These are phyloP conservation scores for Gryganskiella cystojenkinii DNA, from an alignment of 192 early-diverging fungal species.

Conservation along the genomic window DNA sequence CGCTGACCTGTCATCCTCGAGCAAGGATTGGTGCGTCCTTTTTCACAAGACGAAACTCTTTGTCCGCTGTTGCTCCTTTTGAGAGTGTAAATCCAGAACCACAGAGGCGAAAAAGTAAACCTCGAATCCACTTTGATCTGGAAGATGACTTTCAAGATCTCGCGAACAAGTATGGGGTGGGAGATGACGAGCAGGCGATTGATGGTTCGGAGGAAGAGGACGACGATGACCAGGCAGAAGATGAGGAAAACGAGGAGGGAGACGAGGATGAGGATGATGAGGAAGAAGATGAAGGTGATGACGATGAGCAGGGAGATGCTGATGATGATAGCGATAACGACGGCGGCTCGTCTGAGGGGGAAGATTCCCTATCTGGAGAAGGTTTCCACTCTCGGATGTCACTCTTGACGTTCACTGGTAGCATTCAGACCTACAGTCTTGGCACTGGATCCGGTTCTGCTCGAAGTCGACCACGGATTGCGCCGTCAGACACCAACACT, in stretches of 20 bases:
- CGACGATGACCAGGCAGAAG: not conserved
- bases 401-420: constrained; percentile 34
- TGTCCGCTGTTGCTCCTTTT: not conserved
- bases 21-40: constrained; percentile 21
- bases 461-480: constrained; percentile 37
- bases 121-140: not conserved
- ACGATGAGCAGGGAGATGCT: not conserved
- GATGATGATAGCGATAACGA: constrained; percentile 10
- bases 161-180: not conserved
- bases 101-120: not conserved
- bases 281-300: constrained; percentile 4
- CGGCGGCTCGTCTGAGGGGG: constrained; percentile 4
- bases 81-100: not conserved
- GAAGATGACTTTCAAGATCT: not conserved
- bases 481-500: not conserved
- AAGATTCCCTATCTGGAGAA: constrained; percentile 16
- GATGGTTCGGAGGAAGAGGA: not conserved
- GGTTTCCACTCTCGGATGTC: constrained; percentile 46
- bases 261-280: not conserved
- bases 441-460: constrained; percentile 47
- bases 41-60: constrained; percentile 11
- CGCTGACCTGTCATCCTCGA: constrained; percentile 25
- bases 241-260: not conserved
- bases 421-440: constrained; percentile 43
- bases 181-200: not conserved